Conservation (phyloP, 2,329 filamentous ascomycete species). For the Tolypocladium nubicola region DNA sequence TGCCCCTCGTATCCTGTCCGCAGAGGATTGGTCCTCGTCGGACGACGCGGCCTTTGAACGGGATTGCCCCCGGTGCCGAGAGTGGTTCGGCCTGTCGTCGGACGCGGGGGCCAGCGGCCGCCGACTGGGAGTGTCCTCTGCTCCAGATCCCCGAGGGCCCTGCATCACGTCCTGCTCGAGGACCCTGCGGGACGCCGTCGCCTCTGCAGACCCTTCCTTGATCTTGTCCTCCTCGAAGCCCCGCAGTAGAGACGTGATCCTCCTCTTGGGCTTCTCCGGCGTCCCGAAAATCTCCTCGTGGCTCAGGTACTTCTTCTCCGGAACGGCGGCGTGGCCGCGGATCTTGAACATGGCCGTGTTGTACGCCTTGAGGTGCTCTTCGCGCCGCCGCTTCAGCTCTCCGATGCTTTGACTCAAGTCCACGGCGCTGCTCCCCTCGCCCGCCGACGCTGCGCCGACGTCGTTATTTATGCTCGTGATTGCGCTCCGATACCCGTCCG, state of each 20-base stretch:
- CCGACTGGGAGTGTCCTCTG: not conserved
- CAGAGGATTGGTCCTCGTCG: not conserved
- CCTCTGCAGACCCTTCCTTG: not conserved
- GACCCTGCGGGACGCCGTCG: not conserved
- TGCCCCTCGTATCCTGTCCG: not conserved
- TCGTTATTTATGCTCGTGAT: slow-evolving; percentile 13
- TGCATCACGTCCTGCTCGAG: not conserved
- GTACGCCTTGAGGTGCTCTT: slow-evolving; percentile 15
- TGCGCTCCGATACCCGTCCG: slow-evolving; percentile 13
- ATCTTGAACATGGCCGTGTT: slow-evolving; percentile 15
- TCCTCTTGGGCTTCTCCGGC: slow-evolving; percentile 8
- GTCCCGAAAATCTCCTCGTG: slow-evolving; percentile 17
- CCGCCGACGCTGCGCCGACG: slow-evolving; percentile 1
- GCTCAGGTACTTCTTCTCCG: slow-evolving; percentile 17
- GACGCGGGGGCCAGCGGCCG: not conserved
- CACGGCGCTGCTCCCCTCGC: not conserved
- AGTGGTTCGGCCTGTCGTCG: not conserved
- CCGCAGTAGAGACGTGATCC: slow-evolving; percentile 1
- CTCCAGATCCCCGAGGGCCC: not conserved
- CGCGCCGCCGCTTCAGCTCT: slow-evolving; percentile 12
- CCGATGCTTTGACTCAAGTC: slow-evolving; percentile 6
- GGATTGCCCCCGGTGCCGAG: not conserved
- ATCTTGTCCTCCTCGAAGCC: not conserved
- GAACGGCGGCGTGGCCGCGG: slow-evolving; percentile 13
- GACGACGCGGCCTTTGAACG: not conserved